Conservation (phyloP, 768 basidiomycete genomes). For the Leucocoprinus birnbaumii region DNA sequence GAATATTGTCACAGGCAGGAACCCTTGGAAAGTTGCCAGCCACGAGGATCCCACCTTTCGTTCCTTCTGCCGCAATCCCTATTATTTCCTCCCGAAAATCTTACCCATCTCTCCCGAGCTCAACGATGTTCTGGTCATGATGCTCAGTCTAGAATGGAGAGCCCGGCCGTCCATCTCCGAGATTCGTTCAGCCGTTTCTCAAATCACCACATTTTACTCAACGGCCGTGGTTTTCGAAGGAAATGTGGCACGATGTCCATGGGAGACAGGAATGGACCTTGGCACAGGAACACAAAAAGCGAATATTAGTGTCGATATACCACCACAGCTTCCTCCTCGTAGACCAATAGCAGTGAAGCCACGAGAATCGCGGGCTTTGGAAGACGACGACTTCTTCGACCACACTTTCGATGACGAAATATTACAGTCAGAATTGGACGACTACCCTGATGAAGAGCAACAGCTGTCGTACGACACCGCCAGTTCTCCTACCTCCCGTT, state of each 20-base stretch:
- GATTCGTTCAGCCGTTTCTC: conserved; percentile 54
- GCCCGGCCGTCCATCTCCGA: conserved; percentile 48
- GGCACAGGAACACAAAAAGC: conserved; percentile 15
- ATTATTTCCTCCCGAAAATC: conserved; percentile 78
- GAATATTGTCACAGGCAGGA: conserved; percentile 91
- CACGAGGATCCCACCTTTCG: conserved; percentile 84
- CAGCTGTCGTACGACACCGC: not conserved
- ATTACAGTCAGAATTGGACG: not conserved
- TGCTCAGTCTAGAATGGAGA: conserved; percentile 71
- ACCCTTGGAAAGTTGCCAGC: conserved; percentile 93
- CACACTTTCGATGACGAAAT: not conserved
- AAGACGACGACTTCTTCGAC: not conserved
- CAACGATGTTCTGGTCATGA: conserved; percentile 70
- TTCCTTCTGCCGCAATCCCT: conserved; percentile 76
- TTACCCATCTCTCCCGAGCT: conserved; percentile 76
- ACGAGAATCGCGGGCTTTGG: not conserved
- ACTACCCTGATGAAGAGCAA: conserved; percentile 1
- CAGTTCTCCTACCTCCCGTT: conserved; percentile 13
- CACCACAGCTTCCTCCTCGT: conserved; percentile 14
- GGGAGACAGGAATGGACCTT: conserved; percentile 56
- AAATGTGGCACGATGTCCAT: conserved; percentile 73
- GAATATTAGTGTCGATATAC: conserved; percentile 11
- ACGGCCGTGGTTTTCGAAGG: conserved; percentile 78
- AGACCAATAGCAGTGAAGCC: conserved; percentile 8
- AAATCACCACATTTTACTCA: conserved; percentile 65